Base-by-base conservation (phyloP, 1,284 basidiomycete genomes). In the Fistulinella staudtii region DNA sequence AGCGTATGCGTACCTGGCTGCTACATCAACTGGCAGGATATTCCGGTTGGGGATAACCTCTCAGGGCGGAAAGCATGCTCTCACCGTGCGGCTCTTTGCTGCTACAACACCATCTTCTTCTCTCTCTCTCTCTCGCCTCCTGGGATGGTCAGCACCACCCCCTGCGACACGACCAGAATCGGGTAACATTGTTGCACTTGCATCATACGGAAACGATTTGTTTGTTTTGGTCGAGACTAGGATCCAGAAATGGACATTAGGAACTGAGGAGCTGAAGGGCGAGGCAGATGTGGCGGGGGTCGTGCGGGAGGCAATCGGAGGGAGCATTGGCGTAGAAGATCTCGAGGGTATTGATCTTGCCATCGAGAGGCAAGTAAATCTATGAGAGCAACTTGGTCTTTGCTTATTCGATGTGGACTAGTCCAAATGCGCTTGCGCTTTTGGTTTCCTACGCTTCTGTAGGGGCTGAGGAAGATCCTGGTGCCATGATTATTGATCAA, bases 331-430 rank as follows among this genome's bases (percentile, higher is more conserved):
- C 51, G 68, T 36, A 42, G 71, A 79, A 43, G 85, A 87, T 53
- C 63, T 88, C 9, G 86, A 89, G 53, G 62, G 88, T 30, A 63
- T 86, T 35, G 85, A 88, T 63, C 51, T 87, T 28, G 76, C 75
- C n/a, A 58, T 82, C 15, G 76, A 82, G 44, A 72, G 72, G 85
- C 84, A 53, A 47, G 73, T 51, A 13, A 29, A 14, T 15, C 23
- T 33, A 41, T 31, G 35, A 38, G 42, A 22, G 24, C 20, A 24
- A 39, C 27, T 23, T 41, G 39, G 21, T 49, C 39, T 18, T 47
- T 31, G 29, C 27, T 51, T 25, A 40, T 43, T 11, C 21, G 25
- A 38, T 3, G 13, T 30, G 33, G 14, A 21, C 50, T 21, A 82
- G 79, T 43, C 62, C 72, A 14, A 72, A 73, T 27, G 71, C 73